Conservation (phyloP, 2,329 filamentous ascomycete species). For the Colletotrichum godetiae region DNA sequence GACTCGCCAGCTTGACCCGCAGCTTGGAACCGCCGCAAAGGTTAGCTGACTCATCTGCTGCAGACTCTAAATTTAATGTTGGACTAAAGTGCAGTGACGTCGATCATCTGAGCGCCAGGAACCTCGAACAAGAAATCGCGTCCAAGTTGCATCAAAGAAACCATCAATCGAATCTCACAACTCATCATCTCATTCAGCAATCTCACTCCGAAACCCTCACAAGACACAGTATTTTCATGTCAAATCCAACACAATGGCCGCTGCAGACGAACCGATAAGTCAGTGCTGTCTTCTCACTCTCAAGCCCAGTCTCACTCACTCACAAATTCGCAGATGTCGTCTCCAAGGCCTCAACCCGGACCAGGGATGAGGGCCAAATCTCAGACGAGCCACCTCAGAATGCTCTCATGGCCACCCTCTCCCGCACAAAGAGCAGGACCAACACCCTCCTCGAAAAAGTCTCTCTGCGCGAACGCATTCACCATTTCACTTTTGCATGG, state of each 20-base stretch:
- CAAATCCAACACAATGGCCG: neutral
- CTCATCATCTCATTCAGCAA: too few species aligned
- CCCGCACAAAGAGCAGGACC: constrained; percentile 28
- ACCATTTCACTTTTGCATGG: constrained; percentile 64
- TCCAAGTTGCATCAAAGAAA: neutral
- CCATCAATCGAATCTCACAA: neutral
- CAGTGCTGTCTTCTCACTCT: neutral
- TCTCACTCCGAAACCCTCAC: neutral
- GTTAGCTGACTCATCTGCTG: constrained; percentile 17
- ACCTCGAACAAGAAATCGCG: neutral
- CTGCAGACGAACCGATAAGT: constrained; percentile 24
- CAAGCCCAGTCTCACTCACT: neutral
- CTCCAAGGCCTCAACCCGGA: constrained; percentile 7
- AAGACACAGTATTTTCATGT: neutral
- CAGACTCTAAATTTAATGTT: constrained; percentile 1
- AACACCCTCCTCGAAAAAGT: constrained; percentile 31
- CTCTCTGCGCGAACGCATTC: constrained; percentile 40
- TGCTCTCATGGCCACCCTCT: constrained; percentile 24
- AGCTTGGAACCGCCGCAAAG: neutral
- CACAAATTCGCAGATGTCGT: neutral
- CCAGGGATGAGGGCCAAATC: neutral
- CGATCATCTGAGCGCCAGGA: neutral
- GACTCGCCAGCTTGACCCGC: constrained; percentile 2
- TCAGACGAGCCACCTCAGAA: constrained; percentile 16
- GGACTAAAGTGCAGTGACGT: constrained; percentile 19